These are phyloP conservation scores for Aspergillus japonicus DNA, from an alignment of 2,329 filamentous ascomycete genomes.

Conservation along the genomic window DNA sequence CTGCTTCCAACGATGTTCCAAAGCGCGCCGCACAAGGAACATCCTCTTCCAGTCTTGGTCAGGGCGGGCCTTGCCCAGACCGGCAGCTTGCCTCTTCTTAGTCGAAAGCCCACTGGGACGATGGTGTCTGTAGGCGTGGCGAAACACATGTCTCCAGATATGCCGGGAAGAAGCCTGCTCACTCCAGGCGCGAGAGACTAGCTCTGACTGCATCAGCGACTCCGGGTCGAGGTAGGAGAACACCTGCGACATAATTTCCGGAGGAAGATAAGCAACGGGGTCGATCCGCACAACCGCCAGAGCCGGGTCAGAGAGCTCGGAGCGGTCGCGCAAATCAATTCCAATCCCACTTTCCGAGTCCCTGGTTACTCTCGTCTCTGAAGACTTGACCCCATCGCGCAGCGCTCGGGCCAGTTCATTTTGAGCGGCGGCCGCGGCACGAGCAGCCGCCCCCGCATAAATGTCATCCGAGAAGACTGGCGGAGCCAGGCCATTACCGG, in stretches of 20 bases:
- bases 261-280: conserved; percentile 55
- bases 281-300: conserved; percentile 47
- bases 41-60: conserved; percentile 82
- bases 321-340: conserved; percentile 43
- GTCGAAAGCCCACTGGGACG: conserved; percentile 36
- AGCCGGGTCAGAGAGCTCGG: conserved; percentile 36
- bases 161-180: conserved; percentile 55
- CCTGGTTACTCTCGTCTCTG: conserved; percentile 32
- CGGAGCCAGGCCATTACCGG: conserved; percentile 38
- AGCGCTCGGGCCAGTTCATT: conserved; percentile 43
- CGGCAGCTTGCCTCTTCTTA: conserved; percentile 52
- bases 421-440: conserved; percentile 51
- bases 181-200: conserved; percentile 59
- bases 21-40: conserved; percentile 71
- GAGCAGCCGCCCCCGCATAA: conserved; percentile 46
- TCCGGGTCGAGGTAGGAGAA: conserved; percentile 60
- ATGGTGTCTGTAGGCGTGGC: conserved; percentile 52
- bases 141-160: conserved; percentile 64
- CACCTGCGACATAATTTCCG: conserved; percentile 59
- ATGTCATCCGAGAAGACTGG: conserved; percentile 42
- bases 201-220: conserved; percentile 55
- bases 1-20: conserved; percentile 76
- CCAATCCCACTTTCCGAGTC: conserved; percentile 53
- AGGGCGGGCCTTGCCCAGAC: conserved; percentile 55
- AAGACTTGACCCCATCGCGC: conserved; percentile 31